These are phyloP conservation scores for Actinomucor elegans DNA, from an alignment of 371 early-diverging fungal species.

Conservation along the genomic window DNA sequence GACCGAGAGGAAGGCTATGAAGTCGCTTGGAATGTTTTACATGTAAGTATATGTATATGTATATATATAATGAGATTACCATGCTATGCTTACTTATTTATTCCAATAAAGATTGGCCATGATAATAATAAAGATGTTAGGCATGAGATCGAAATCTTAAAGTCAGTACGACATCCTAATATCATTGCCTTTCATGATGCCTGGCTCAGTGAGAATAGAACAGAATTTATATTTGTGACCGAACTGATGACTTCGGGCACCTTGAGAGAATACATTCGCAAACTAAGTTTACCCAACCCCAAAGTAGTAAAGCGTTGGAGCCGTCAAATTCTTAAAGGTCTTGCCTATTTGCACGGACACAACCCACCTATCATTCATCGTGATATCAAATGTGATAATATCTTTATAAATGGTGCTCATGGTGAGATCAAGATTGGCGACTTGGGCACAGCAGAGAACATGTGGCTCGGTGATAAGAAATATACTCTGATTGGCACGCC, in stretches of 20 bases:
- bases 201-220: constrained; percentile 64
- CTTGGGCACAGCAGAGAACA: constrained; percentile 81
- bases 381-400: constrained; percentile 85
- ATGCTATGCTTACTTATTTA: constrained; percentile 19
- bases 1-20: constrained; percentile 90
- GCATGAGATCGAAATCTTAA: constrained; percentile 81
- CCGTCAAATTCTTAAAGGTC: constrained; percentile 79
- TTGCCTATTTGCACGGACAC: constrained; percentile 80
- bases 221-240: constrained; percentile 86
- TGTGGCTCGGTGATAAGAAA: constrained; percentile 63
- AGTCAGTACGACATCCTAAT: constrained; percentile 79
- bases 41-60: constrained; percentile 54
- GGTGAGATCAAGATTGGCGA: constrained; percentile 93
- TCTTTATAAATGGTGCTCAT: constrained; percentile 88
- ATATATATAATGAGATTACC: constrained; percentile 28
- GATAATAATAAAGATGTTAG: constrained; percentile 70
- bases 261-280: constrained; percentile 66
- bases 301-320: constrained; percentile 81
- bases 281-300: constrained; percentile 63
- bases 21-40: constrained; percentile 88
- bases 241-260: constrained; percentile 95
- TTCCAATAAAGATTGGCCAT: constrained; percentile 46
- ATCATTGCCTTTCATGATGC: constrained; percentile 85
- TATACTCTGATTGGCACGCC: constrained; percentile 77
- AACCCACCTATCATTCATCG: constrained; percentile 90